These are phyloP conservation scores for Ajuga reptans DNA, from an alignment of 305 asterid genomes.

Conservation along the genomic window DNA sequence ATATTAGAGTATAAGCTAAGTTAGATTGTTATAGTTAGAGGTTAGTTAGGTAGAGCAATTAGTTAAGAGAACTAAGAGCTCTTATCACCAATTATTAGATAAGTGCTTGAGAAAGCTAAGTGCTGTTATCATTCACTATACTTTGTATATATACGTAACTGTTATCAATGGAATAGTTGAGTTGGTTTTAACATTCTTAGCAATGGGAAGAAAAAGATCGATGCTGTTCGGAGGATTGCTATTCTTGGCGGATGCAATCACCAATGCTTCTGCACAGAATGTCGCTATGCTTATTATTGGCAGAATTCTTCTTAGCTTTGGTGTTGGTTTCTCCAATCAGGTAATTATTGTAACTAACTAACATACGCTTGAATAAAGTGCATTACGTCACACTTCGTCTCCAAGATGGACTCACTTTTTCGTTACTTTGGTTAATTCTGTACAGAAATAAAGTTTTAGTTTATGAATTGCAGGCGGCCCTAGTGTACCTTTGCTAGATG, in stretches of 20 bases:
- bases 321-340: constrained; percentile 43
- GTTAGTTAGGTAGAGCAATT: too few relatives aligned
- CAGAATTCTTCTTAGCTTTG: constrained; percentile 28
- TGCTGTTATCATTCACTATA: too few relatives aligned
- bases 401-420: too few relatives aligned
- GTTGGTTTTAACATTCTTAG: too few relatives aligned
- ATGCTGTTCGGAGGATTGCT: constrained; percentile 26
- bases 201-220: constrained; percentile 20
- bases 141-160: constrained; percentile 31
- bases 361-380: not conserved
- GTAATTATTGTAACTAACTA: not conserved
- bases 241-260: constrained; percentile 27
- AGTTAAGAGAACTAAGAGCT: too few relatives aligned
- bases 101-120: too few relatives aligned
- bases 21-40: too few relatives aligned
- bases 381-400: too few relatives aligned
- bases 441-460: too few relatives aligned
- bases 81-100: too few relatives aligned
- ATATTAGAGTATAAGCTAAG: too few relatives aligned
- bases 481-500: constrained; percentile 32
- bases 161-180: constrained; percentile 12
- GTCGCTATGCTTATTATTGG: constrained; percentile 29
- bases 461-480: constrained; percentile 26
- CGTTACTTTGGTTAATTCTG: too few relatives aligned
- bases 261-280: constrained; percentile 21